Conservation (phyloP, 805 yeast species). For the Saturnispora bothae region DNA sequence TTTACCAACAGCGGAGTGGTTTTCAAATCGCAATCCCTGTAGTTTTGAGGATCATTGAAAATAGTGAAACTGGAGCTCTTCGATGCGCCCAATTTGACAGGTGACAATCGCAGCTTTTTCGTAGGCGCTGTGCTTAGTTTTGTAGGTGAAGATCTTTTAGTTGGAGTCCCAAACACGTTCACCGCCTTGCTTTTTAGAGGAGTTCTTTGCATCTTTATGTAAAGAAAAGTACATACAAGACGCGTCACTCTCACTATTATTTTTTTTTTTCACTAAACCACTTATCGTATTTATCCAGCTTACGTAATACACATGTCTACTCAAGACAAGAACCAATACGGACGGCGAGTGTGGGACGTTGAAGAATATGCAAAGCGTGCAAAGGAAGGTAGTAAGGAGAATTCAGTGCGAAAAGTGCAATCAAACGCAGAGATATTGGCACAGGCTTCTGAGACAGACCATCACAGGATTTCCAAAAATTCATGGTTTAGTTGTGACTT, state of each 20-base stretch:
- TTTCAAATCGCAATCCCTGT: neutral
- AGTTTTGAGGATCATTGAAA: constrained; percentile 6
- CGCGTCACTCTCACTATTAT: no score
- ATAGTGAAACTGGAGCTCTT: constrained; percentile 4
- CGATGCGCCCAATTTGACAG: neutral
- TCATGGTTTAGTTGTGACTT: constrained; percentile 78
- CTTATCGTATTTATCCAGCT: no score
- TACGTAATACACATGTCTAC: no score
- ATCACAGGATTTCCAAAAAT: constrained; percentile 17
- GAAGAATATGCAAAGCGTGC: constrained; percentile 50
- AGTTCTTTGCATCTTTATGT: constrained; percentile 8
- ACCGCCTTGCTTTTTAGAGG: constrained; percentile 7
- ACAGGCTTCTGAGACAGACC: neutral
- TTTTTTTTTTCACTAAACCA: no score
- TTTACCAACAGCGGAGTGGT: no score
- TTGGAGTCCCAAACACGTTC: constrained; percentile 9
- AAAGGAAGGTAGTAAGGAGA: constrained; percentile 16
- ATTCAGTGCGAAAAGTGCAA: neutral
- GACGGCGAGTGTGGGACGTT: constrained; percentile 65
- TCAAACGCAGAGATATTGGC: constrained; percentile 1
- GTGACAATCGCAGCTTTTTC: neutral
- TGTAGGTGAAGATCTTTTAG: constrained; percentile 9
- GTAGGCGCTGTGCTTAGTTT: constrained; percentile 6
- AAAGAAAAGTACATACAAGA: no score
- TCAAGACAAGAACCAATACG: constrained; percentile 27